phyloP scores from a whole-genome alignment of 1,139 yeast species.

The Zygoascus sp. region DNA sequence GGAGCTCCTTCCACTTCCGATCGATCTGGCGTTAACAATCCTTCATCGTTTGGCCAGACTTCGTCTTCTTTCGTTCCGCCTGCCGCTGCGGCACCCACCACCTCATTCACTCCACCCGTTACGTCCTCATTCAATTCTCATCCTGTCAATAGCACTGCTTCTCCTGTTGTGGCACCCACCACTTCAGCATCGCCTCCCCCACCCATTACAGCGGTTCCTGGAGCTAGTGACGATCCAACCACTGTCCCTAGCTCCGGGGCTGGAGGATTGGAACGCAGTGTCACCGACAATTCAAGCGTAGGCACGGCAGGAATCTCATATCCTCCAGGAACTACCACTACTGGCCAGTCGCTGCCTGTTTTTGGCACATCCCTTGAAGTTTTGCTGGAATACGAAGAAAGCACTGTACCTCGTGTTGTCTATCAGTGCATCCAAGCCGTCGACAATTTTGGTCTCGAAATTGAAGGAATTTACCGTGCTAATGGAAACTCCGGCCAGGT shows the following conservation, averaged over 20 bases:
- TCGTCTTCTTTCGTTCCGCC: conserved; percentile 8
- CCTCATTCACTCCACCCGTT: conserved; percentile 9
- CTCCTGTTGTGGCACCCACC: conserved; percentile 8
- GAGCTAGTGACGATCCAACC: background rate
- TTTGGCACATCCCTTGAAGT: conserved; percentile 80
- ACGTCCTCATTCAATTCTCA: background rate
- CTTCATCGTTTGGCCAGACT: background rate
- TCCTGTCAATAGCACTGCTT: conserved; percentile 9
- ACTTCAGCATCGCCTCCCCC: conserved; percentile 7
- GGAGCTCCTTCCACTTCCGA: conserved; percentile 2
- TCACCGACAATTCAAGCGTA: background rate
- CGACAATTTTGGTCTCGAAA: conserved; percentile 74
- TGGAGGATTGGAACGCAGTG: background rate
- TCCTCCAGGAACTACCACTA: conserved; percentile 27
- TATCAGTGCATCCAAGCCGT: conserved; percentile 83
- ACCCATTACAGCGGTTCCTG: conserved; percentile 4
- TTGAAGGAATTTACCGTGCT: conserved; percentile 86
- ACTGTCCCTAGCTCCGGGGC: background rate
- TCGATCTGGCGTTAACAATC: no score
- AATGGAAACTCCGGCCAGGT: conserved; percentile 76
- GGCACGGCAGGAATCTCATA: conserved; percentile 4
- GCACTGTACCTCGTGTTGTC: conserved; percentile 87
- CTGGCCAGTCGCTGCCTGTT: conserved; percentile 38
- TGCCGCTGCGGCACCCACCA: conserved; percentile 6
- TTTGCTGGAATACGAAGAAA: conserved; percentile 75